Conservation (phyloP, 2,329 filamentous ascomycete genomes). For the Fusarium sp. region DNA sequence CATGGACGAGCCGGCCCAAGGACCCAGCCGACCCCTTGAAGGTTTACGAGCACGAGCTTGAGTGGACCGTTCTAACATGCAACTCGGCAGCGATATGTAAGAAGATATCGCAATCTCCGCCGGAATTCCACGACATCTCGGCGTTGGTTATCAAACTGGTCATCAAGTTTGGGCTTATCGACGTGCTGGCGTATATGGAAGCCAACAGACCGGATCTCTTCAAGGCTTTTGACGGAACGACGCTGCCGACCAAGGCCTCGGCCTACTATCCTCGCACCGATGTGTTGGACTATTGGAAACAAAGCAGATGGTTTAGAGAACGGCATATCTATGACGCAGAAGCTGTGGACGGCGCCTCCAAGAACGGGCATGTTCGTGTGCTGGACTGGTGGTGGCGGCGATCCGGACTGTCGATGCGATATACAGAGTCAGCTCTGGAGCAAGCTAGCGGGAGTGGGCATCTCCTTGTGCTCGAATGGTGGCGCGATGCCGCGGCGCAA, state of each 20-base stretch:
- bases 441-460: conserved; percentile 88
- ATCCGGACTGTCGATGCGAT: conserved; percentile 80
- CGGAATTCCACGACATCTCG: conserved; percentile 78
- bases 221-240: conserved; percentile 86
- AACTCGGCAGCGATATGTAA: conserved; percentile 78
- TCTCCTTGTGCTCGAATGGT: conserved; percentile 91
- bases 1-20: conserved; percentile 74
- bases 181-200: conserved; percentile 78
- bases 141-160: conserved; percentile 87
- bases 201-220: conserved; percentile 78
- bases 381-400: conserved; percentile 93
- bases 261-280: conserved; percentile 86
- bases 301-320: conserved; percentile 82
- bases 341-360: conserved; percentile 88
- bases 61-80: conserved; percentile 85
- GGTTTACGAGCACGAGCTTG: conserved; percentile 81
- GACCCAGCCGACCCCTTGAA: conserved; percentile 73
- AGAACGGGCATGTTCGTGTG: conserved; percentile 85
- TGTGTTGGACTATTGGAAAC: conserved; percentile 92
- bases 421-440: conserved; percentile 88
- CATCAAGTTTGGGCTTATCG: conserved; percentile 88
- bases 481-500: conserved; percentile 77
- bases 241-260: conserved; percentile 89
- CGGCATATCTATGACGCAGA: conserved; percentile 85
- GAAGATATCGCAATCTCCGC: conserved; percentile 77